Evolutionary conservation across 2,329 filamentous ascomycete genomes (phyloP), one percentile per base, ranked within the genome.

Genomic region (Drechslerella coelobrocha): DNA sequence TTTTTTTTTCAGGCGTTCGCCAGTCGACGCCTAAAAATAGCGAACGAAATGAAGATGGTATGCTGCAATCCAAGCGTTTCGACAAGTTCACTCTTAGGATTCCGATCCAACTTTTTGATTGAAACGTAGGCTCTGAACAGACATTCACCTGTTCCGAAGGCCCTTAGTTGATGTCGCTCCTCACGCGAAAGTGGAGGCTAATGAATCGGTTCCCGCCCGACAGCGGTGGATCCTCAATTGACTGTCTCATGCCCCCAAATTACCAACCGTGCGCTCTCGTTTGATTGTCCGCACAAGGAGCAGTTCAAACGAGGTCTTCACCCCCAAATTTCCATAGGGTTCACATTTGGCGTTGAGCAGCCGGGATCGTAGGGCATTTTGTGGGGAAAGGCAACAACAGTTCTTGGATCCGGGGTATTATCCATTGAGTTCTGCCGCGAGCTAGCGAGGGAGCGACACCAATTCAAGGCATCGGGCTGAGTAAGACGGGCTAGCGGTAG

Each of bases 361-460:
- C 19, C 19, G 14, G 27, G 19, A 14, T 9, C 19, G 45, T 68
- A 57, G 29, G 65, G 59, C 51, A 59, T 56, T 71, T 60, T 71
- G 66, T 63, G 66, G 66, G 66, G 66, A 71, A 71, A 24, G 23
- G 8, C 19, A 19, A 34, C 39, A 59, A 26, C 53, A 10, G 12
- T 27, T 27, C 17, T 29, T 31, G 27, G 27, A 71, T 71, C 66
- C 54, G 66, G 66, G 66, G 66, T 63, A 71, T 19, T 53, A 54
- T 27, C 61, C 66, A 63, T n/a, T 17, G 41, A 23, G 6, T 45
- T 39, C 34, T 39, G 34, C 41, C 41, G 41, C 41, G 41, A 45
- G 41, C 41, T 45, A 45, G 41, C 41, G 41, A 45, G 12, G 12
- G 34, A 39, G 34, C 34, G 34, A 39, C 12, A 39, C 34, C 34